phyloP scores from a whole-genome alignment of 1,139 yeast species.

The Meyerozyma smithsonii region DNA sequence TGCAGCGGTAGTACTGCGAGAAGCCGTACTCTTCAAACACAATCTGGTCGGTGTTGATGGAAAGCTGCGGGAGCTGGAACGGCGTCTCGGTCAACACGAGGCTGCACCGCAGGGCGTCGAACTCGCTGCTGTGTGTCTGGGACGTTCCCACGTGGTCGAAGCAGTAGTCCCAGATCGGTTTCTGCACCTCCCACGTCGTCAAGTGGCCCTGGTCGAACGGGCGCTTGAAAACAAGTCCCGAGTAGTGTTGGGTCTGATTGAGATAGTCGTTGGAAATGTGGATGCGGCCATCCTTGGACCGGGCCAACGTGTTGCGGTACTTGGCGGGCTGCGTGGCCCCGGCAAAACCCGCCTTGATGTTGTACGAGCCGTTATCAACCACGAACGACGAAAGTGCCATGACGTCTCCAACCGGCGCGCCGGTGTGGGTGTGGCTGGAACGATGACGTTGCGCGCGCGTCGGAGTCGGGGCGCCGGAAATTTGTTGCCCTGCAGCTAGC shows the following conservation, averaged over 20 bases:
- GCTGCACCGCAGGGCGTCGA: constrained; percentile 46
- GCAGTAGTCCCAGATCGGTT: constrained; percentile 89
- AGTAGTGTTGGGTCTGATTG: constrained; percentile 60
- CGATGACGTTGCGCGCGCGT: background rate
- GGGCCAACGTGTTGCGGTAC: constrained; percentile 66
- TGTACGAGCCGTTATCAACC: constrained; percentile 86
- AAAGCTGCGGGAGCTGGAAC: constrained; percentile 74
- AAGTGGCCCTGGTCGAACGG: constrained; percentile 89
- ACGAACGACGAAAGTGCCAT: constrained; percentile 20
- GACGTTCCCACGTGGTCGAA: constrained; percentile 29
- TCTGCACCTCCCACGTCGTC: constrained; percentile 88
- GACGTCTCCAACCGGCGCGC: background rate
- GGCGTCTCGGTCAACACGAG: constrained; percentile 74
- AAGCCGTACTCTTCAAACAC: constrained; percentile 93
- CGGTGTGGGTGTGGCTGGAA: background rate
- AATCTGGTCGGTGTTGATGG: constrained; percentile 85
- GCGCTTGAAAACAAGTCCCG: constrained; percentile 70
- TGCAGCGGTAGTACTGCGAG: constrained; percentile 55
- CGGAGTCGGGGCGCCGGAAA: background rate
- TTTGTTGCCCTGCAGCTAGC: background rate
- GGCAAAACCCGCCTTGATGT: constrained; percentile 69
- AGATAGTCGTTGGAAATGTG: constrained; percentile 70
- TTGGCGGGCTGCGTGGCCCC: constrained; percentile 38
- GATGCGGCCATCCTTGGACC: constrained; percentile 71
- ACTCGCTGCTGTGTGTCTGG: too few relatives aligned